These are phyloP conservation scores for Mycena pura DNA, from an alignment of 768 basidiomycete species.

Conservation along the genomic window DNA sequence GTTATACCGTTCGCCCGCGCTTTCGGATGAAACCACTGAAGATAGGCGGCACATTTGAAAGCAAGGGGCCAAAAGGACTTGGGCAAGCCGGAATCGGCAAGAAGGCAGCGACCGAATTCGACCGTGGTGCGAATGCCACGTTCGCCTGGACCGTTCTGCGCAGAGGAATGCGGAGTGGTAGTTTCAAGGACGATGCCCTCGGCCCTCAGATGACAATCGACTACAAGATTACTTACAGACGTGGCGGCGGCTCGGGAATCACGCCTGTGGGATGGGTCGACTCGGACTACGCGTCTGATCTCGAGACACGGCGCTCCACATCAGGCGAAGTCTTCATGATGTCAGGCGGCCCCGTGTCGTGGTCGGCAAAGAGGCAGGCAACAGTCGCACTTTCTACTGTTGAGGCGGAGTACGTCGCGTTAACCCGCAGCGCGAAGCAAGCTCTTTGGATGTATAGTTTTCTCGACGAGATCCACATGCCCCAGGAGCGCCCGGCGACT, in stretches of 20 bases:
- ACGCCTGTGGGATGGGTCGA: too few relatives aligned
- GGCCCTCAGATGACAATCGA: background rate
- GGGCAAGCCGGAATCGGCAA: slow-evolving; percentile 30
- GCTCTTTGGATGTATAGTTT: too few relatives aligned
- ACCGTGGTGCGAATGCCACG: slow-evolving; percentile 34
- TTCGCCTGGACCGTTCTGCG: slow-evolving; percentile 41
- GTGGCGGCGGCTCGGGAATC: slow-evolving; percentile 1
- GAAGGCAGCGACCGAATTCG: slow-evolving; percentile 31
- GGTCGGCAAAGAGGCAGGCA: too few relatives aligned
- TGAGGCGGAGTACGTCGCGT: too few relatives aligned
- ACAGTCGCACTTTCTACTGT: too few relatives aligned
- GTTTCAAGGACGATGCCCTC: slow-evolving; percentile 22
- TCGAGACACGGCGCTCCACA: too few relatives aligned
- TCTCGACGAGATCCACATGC: too few relatives aligned
- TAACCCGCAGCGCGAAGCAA: too few relatives aligned
- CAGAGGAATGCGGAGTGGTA: slow-evolving; percentile 36
- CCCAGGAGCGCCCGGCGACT: too few relatives aligned
- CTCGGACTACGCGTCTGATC: too few relatives aligned
- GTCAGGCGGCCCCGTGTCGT: too few relatives aligned
- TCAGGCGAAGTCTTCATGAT: too few relatives aligned
- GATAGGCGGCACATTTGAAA: slow-evolving; percentile 22
- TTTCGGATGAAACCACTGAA: slow-evolving; percentile 20
- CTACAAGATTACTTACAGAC: background rate
- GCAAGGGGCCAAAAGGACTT: slow-evolving; percentile 27
- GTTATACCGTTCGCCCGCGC: slow-evolving; percentile 1